Conservation (phyloP, 2,329 filamentous ascomycete genomes). For the Calonectria henricotiae region DNA sequence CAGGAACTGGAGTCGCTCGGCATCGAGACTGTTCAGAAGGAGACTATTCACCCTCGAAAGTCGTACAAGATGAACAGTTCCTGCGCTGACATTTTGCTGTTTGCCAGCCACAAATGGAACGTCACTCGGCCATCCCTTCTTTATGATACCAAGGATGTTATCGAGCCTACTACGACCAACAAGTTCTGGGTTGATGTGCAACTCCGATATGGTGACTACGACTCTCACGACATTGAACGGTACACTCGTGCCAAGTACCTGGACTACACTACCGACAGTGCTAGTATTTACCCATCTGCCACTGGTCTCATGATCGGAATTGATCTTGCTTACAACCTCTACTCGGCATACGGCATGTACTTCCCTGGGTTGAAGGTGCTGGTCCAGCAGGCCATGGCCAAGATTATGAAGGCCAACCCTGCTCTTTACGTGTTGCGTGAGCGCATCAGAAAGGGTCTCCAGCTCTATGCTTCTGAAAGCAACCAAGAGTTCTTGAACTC, state of each 20-base stretch:
- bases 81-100: constrained; percentile 96
- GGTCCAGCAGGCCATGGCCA: constrained; percentile 98
- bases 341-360: constrained; percentile 98
- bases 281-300: constrained; percentile 97
- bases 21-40: constrained; percentile 98
- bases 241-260: constrained; percentile 98
- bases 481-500: constrained; percentile 99
- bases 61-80: constrained; percentile 99
- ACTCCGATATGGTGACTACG: constrained; percentile 96
- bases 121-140: constrained; percentile 93
- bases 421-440: constrained; percentile 96
- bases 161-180: constrained; percentile 94
- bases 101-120: constrained; percentile 99
- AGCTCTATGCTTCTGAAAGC: constrained; percentile 97
- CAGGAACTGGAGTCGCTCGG: constrained; percentile 96
- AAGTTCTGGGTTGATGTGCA: constrained; percentile 99
- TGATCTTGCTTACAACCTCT: constrained; percentile 97
- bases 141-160: constrained; percentile 96
- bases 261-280: constrained; percentile 98
- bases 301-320: constrained; percentile 98
- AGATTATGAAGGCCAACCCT: constrained; percentile 99
- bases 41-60: constrained; percentile 98
- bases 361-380: constrained; percentile 98
- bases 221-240: constrained; percentile 98
- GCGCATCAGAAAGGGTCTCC: constrained; percentile 97